Evolutionary conservation across 139 green algal genomes (phyloP).

Genomic region (Edaphochlamys debaryana): DNA sequence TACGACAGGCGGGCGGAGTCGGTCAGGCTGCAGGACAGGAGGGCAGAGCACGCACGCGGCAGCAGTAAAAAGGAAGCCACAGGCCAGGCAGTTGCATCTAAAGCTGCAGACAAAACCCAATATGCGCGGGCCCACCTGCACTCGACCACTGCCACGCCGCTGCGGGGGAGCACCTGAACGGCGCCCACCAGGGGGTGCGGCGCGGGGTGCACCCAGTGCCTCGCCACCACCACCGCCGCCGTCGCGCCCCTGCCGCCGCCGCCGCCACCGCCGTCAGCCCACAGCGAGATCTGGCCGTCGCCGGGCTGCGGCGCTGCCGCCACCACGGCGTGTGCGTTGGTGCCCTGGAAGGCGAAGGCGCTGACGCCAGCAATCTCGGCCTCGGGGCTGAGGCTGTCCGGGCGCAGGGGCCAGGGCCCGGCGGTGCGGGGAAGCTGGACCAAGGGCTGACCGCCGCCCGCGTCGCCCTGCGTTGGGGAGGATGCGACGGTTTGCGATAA

Average conservation of each 20-base stretch:
- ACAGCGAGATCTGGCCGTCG: too few species aligned
- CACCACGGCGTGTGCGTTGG: slow-evolving; percentile 60
- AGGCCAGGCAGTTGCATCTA: too few species aligned
- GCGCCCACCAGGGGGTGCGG: slow-evolving; percentile 37
- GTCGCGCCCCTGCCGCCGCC: background rate
- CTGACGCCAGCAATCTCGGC: slow-evolving; percentile 48
- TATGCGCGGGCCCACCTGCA: background rate
- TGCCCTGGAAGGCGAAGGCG: slow-evolving; percentile 71
- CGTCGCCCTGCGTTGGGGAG: too few species aligned
- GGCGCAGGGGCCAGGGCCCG: background rate
- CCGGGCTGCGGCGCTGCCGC: background rate
- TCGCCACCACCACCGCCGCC: too few species aligned
- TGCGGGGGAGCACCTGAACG: background rate
- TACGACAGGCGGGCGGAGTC: slow-evolving; percentile 52
- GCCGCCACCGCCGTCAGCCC: too few species aligned
- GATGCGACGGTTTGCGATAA: too few species aligned
- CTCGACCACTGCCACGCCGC: slow-evolving; percentile 14
- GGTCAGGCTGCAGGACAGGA: slow-evolving; percentile 39
- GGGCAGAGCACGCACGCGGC: too few species aligned
- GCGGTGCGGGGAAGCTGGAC: slow-evolving; percentile 2
- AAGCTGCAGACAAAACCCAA: too few species aligned
- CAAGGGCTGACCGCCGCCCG: background rate
- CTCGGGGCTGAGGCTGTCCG: background rate
- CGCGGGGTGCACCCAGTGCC: slow-evolving; percentile 50
- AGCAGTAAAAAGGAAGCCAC: too few species aligned